Conservation (phyloP, 2,329 filamentous ascomycete species). For the Fusarium paranaense region DNA sequence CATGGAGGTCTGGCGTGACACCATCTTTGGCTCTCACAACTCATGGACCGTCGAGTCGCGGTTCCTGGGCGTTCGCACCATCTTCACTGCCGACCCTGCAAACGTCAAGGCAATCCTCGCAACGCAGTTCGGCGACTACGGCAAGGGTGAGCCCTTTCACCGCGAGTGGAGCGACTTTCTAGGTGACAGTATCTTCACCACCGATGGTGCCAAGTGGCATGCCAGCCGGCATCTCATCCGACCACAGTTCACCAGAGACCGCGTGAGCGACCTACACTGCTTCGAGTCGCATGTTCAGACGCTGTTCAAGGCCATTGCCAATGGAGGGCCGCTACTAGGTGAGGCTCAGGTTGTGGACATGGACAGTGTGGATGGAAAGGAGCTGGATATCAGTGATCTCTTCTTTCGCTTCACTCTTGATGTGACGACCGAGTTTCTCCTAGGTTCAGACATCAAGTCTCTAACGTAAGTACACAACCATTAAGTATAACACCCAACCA, state of each 20-base stretch:
- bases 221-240: constrained; percentile 83
- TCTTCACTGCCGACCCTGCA: constrained; percentile 85
- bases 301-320: constrained; percentile 76
- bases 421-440: constrained; percentile 86
- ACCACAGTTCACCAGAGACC: constrained; percentile 88
- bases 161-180: constrained; percentile 80
- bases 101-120: constrained; percentile 94
- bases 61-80: constrained; percentile 66
- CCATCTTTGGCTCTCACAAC: constrained; percentile 57
- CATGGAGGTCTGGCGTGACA: constrained; percentile 69
- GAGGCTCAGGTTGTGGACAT: constrained; percentile 73
- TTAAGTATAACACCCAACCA: too few relatives aligned
- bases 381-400: constrained; percentile 78
- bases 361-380: constrained; percentile 69
- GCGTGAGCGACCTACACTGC: constrained; percentile 82
- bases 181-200: constrained; percentile 81
- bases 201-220: constrained; percentile 84
- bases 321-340: constrained; percentile 67
- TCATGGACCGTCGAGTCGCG: constrained; percentile 71
- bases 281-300: constrained; percentile 84
- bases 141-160: constrained; percentile 83
- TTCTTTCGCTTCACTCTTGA: constrained; percentile 91
- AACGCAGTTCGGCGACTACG: constrained; percentile 85
- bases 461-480: constrained; percentile 57
- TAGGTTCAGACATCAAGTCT: constrained; percentile 79